Evolutionary conservation across 495 filamentous ascomycete genomes (phyloP).

Genomic region (Tuber microsphaerosporum): DNA sequence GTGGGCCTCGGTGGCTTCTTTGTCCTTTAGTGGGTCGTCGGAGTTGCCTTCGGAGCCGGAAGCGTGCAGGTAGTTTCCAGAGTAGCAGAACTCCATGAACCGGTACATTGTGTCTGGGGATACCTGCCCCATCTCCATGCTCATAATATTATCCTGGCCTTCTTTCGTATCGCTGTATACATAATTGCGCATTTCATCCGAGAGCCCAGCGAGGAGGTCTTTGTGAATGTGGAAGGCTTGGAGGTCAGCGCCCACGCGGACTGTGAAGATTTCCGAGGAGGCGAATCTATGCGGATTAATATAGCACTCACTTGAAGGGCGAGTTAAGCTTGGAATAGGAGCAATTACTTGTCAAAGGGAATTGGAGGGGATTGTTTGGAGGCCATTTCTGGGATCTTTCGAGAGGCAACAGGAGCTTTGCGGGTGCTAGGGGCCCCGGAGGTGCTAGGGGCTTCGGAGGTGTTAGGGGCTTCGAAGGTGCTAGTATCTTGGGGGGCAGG

Average conservation of each 20-base stretch:
- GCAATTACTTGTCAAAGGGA: background rate
- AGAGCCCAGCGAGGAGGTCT: constrained; percentile 17
- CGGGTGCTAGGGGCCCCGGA: background rate
- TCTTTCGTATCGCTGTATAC: constrained; percentile 28
- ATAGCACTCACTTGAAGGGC: background rate
- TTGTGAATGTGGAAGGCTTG: constrained; percentile 19
- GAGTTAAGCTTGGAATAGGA: background rate
- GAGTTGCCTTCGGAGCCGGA: background rate
- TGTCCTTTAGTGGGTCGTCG: background rate
- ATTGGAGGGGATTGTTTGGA: background rate
- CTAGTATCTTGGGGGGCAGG: background rate
- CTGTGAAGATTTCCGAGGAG: constrained; percentile 20
- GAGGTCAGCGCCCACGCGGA: constrained; percentile 9
- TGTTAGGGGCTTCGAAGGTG: background rate
- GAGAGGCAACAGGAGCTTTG: background rate
- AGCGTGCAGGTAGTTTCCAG: constrained; percentile 11
- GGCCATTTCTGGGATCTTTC: background rate
- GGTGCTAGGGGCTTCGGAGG: background rate
- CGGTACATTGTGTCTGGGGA: constrained; percentile 17
- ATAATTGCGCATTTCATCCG: constrained; percentile 13
- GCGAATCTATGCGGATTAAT: constrained; percentile 10
- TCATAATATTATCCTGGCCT: constrained; percentile 6
- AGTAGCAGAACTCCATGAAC: constrained; percentile 27
- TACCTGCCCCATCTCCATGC: constrained; percentile 18
- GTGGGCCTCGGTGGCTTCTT: background rate